Conservation (phyloP, 1,284 basidiomycete genomes). For the Marasmius fiardii region DNA sequence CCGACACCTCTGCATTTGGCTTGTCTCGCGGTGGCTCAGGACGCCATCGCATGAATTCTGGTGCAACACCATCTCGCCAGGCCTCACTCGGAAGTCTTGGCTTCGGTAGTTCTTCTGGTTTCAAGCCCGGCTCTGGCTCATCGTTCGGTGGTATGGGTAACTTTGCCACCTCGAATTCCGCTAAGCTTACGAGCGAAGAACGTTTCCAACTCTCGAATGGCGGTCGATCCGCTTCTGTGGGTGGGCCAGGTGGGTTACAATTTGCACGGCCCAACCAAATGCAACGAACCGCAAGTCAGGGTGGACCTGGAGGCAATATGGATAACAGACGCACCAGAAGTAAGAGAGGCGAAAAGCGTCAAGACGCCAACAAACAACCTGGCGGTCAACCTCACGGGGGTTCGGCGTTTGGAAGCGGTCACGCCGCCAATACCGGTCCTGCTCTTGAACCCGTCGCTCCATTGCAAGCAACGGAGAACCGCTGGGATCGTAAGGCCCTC, state of each 20-base stretch:
- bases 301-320: conserved; percentile 52
- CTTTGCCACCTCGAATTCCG: conserved; percentile 53
- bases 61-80: conserved; percentile 39
- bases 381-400: conserved; percentile 17
- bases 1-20: conserved; percentile 45
- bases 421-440: conserved; percentile 4
- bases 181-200: conserved; percentile 70
- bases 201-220: conserved; percentile 54
- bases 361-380: conserved; percentile 41
- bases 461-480: conserved; percentile 75
- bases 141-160: conserved; percentile 68
- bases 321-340: conserved; percentile 64
- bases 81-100: conserved; percentile 54
- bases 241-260: conserved; percentile 36
- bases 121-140: conserved; percentile 35
- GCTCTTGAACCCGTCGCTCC: conserved; percentile 70
- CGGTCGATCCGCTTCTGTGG: conserved; percentile 43
- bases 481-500: conserved; percentile 64
- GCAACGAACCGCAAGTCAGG: conserved; percentile 76
- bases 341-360: conserved; percentile 66
- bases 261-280: conserved; percentile 56
- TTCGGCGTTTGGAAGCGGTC: conserved; percentile 16
- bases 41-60: conserved; percentile 45
- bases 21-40: conserved; percentile 64
- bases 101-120: conserved; percentile 38